Evolutionary conservation across 2,329 filamentous ascomycete genomes (phyloP), one percentile per base, ranked within the genome.

Genomic region (Lasiodiplodia hormozganensis): DNA sequence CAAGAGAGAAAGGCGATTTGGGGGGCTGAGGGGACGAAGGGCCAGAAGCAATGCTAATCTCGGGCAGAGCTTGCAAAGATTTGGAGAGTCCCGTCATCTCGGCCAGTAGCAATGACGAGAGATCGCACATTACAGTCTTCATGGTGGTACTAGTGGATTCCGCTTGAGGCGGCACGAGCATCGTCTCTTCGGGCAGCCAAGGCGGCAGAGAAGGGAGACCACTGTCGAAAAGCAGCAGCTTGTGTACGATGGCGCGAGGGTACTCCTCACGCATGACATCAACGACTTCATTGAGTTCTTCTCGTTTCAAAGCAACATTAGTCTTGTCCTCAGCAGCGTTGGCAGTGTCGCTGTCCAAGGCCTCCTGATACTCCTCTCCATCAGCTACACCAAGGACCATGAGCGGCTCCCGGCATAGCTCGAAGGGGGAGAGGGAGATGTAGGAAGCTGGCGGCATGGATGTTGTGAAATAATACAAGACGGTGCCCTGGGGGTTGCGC

Each of bases 391-490:
- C 95, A 70, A 99, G 87, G 31, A 98, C 85, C 64, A 92, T 88
- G 66, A 97, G 85, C 10, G 93, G 91, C 78, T 97, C 93, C 73
- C 94, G 88, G 78, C 93, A 97, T 53, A 95, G 84, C 78, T 99
- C 96, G 83, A 97, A 97, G 0, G 96, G 94, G 47, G 91, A 91
- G 51, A 97, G 82, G 23, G 92, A 87, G 53, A 93, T 84, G 76
- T 97, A 93, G 38, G 92, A 93, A 38, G 89, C 86, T n/a, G 92
- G 89, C 28, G 93, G 91, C 67, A 91, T 85, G 75, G 93, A 90
- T 70, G 92, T 93, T 69, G 92, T 90, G 70, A 97, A 87, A 78
- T 97, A 92, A 85, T 96, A 97, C 74, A 97, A 86, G 70, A 98
- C 91, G 75, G 90, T 89, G 70, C 95, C 95, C 73, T 90, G 88